These are phyloP conservation scores for Cutaneotrichosporon cavernicola DNA, from an alignment of 1,284 basidiomycete species.

Conservation along the genomic window DNA sequence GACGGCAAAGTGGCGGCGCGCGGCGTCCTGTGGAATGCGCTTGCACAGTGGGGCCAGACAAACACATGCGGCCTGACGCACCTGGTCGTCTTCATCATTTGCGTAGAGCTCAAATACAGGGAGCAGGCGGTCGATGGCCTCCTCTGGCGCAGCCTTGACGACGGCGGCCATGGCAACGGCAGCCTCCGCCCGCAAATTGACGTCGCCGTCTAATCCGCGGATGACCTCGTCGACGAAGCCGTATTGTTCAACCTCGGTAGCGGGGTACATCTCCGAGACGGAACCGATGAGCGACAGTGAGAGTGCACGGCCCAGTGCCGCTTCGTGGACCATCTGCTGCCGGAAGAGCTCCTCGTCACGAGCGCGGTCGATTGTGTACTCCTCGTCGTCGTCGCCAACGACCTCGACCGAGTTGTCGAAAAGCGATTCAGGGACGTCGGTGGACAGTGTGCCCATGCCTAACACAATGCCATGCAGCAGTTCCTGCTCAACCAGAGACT, in stretches of 20 bases:
- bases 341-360: slow-evolving; percentile 39
- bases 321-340: slow-evolving; percentile 60
- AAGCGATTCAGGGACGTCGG: slow-evolving; percentile 46
- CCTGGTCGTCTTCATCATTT: slow-evolving; percentile 73
- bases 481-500: slow-evolving; percentile 71
- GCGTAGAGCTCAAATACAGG: slow-evolving; percentile 73
- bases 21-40: slow-evolving; percentile 59
- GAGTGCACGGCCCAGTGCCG: slow-evolving; percentile 79
- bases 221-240: slow-evolving; percentile 79
- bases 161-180: slow-evolving; percentile 84
- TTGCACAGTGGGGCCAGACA: slow-evolving; percentile 77
- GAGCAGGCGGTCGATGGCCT: slow-evolving; percentile 68
- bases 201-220: slow-evolving; percentile 70
- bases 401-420: slow-evolving; percentile 32
- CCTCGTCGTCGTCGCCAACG: slow-evolving; percentile 17
- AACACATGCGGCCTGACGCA: slow-evolving; percentile 84
- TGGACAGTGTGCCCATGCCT: slow-evolving; percentile 77
- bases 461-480: slow-evolving; percentile 79
- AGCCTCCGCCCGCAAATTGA: slow-evolving; percentile 84
- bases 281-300: slow-evolving; percentile 88
- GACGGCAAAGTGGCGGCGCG: slow-evolving; percentile 65
- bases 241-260: slow-evolving; percentile 62
- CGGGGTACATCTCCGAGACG: slow-evolving; percentile 59
- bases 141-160: slow-evolving; percentile 75
- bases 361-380: slow-evolving; percentile 14